Conservation (phyloP, 2,329 filamentous ascomycete species). For the Fusarium multiceps region DNA sequence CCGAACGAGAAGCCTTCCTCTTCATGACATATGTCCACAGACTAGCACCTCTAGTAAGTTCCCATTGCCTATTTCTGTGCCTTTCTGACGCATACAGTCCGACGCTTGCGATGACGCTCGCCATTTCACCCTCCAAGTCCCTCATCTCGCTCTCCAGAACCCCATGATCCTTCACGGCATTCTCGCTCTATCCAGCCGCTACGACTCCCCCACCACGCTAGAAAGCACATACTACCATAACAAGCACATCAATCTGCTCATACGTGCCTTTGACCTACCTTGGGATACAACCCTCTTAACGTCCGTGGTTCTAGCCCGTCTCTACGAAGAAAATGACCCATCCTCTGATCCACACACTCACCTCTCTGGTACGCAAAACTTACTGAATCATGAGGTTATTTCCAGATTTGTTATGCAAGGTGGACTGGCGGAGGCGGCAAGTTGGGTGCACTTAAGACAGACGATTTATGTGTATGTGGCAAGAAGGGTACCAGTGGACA, state of each 20-base stretch:
- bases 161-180: conserved; percentile 16
- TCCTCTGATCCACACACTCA: conserved; percentile 8
- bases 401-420: conserved; percentile 1
- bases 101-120: conserved; percentile 4
- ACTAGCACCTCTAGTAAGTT: not conserved
- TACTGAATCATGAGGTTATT: not conserved
- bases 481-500: not conserved
- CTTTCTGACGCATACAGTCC: not conserved
- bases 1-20: not conserved
- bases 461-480: not conserved
- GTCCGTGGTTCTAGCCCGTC: not conserved
- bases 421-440: not conserved
- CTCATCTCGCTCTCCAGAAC: not conserved
- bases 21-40: conserved; percentile 17
- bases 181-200: conserved; percentile 7
- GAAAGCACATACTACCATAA: conserved; percentile 16
- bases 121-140: conserved; percentile 6
- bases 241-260: not conserved
- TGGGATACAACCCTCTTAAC: conserved; percentile 10
- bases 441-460: conserved; percentile 7
- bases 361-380: not conserved
- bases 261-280: not conserved
- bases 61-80: accelerated
- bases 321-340: conserved; percentile 6
- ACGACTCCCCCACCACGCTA: not conserved